Base-by-base conservation (phyloP, 345 rosid species). In the Punica granatum region DNA sequence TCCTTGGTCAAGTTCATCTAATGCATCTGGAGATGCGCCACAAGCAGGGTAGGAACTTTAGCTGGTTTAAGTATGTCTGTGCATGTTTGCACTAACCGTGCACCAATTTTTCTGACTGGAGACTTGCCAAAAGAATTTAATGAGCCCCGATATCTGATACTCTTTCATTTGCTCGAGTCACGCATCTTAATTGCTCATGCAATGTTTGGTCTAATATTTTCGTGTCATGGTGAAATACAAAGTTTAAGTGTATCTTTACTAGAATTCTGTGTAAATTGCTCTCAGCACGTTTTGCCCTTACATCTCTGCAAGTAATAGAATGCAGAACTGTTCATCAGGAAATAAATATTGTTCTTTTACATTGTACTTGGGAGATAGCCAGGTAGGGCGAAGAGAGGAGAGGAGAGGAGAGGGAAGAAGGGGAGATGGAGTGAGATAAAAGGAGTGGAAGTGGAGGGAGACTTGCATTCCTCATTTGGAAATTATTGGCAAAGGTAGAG, bases 1-100 rank as follows among this genome's bases (percentile, higher is more conserved):
- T 76, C 93, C 98, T 58, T 90, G 97, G 98, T 88, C 96, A 44
- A 85, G 48, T 76, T 70, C 94, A 31, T 72, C 85, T 42, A 71
- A 78, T 77, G 75, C 72, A 34, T 66, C 81, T 15, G 87, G 64
- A 54, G 78, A 51, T 75, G 67, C 71, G 35, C 85, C 74, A 42
- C 85, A 73, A 61, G 71, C 89, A 63, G 73, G 25, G 97, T 93
- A 67, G 80, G 89, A 79, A 63, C 75, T 67, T 36, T 34, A 34
- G 63, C 28, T 49, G 46, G 61, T 43, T 30, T 65, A 49, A 26
- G 25, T 8, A 36, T 11, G 2, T 26, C 13, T 63, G 13, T 10
- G 16, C 60, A 14, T 7, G 46, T 39, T 63, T 39, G n/a, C n/a
- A n/a, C n/a, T n/a, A n/a, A n/a, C n/a, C n/a, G 35, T 3, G 1